A percentile compares a stretch with the other conserved stretches of the same genome.
Conservation (phyloP, 495 filamentous ascomycete species). For the Hypoxylon rickii region DNA sequence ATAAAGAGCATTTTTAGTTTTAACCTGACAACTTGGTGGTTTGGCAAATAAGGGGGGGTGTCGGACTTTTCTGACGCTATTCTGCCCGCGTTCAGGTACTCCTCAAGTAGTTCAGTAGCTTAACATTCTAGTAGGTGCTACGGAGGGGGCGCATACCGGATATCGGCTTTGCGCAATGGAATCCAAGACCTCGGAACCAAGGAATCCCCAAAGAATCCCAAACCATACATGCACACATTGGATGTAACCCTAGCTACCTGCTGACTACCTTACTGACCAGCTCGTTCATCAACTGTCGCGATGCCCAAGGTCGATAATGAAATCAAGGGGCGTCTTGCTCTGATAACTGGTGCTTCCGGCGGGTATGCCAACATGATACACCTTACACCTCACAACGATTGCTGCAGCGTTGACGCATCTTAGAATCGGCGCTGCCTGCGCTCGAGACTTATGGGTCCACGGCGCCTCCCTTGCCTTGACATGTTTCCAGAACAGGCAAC, state of each 20-base stretch:
- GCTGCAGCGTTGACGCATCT: constrained; percentile 9
- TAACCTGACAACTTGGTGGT: too few relatives aligned
- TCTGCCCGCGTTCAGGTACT: too few relatives aligned
- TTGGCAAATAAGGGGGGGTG: too few relatives aligned
- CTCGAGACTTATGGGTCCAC: constrained; percentile 57
- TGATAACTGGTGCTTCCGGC: constrained; percentile 69
- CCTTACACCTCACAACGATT: neutral
- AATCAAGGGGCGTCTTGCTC: constrained; percentile 61
- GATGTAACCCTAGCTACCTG: neutral
- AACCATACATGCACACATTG: neutral
- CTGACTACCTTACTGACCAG: neutral
- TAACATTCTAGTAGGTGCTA: too few relatives aligned
- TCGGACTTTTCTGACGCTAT: too few relatives aligned
- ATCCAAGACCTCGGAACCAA: neutral
- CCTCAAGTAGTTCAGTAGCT: too few relatives aligned
- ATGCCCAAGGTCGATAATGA: constrained; percentile 52
- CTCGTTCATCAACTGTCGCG: neutral
- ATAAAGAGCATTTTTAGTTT: too few relatives aligned
- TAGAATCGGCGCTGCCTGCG: constrained; percentile 66
- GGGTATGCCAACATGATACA: constrained; percentile 50
- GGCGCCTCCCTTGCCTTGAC: constrained; percentile 65
- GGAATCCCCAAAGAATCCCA: too few relatives aligned
- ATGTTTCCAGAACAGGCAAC: constrained; percentile 57
- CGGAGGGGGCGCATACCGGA: too few relatives aligned
- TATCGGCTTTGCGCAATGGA: too few relatives aligned